These are phyloP conservation scores for Cichorium intybus DNA, from an alignment of 140 eudicot species.

Conservation along the genomic window DNA sequence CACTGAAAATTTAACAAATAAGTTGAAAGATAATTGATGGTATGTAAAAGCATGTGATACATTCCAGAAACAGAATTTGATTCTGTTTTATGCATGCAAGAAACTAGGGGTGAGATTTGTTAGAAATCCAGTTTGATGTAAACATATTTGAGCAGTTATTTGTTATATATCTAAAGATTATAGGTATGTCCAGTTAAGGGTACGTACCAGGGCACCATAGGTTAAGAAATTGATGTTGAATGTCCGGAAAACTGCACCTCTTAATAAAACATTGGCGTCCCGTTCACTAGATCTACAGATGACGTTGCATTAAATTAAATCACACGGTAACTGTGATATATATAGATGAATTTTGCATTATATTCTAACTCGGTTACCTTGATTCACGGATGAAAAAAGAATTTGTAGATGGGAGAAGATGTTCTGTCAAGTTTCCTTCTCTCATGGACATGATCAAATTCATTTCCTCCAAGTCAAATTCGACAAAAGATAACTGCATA, in stretches of 20 bases:
- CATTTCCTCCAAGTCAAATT: slow-evolving; percentile 86
- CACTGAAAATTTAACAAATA: slow-evolving; percentile 40
- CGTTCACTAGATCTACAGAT: slow-evolving; percentile 82
- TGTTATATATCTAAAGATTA: slow-evolving; percentile 11
- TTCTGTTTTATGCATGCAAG: slow-evolving; percentile 12
- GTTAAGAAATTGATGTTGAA: slow-evolving; percentile 98
- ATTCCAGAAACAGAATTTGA: background rate
- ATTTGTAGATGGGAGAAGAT: slow-evolving; percentile 79
- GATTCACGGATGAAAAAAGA: slow-evolving; percentile 76
- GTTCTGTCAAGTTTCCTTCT: slow-evolving; percentile 84
- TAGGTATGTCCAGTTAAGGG: slow-evolving; percentile 22
- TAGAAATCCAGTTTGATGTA: too few species aligned
- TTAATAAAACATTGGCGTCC: slow-evolving; percentile 75
- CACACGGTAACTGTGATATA: slow-evolving; percentile 6
- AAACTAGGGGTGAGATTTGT: slow-evolving; percentile 11
- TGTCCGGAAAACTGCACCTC: slow-evolving; percentile 83
- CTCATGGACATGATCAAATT: slow-evolving; percentile 80
- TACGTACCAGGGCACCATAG: slow-evolving; percentile 95
- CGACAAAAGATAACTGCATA: slow-evolving; percentile 74
- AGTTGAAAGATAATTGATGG: slow-evolving; percentile 24
- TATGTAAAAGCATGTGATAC: background rate
- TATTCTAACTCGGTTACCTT: slow-evolving; percentile 46
- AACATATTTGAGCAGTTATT: slow-evolving; percentile 5
- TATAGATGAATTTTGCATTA: slow-evolving; percentile 12
- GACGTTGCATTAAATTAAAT: slow-evolving; percentile 9